Base-by-base conservation (phyloP, 2,329 filamentous ascomycete species). In the Ophiostoma novo-ulmi region DNA sequence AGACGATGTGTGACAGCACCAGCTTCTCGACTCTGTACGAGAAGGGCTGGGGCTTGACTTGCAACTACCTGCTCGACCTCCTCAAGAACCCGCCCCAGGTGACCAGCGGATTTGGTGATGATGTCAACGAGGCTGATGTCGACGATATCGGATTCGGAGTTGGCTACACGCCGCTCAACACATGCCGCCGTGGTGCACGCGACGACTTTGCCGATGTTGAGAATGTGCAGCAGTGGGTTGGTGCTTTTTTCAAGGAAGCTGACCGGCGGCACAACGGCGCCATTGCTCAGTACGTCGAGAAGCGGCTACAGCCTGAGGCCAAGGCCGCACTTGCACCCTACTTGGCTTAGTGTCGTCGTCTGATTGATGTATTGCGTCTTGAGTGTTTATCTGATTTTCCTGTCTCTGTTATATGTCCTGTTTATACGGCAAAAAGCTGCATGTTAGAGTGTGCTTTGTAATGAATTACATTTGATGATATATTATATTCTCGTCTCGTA, bases 101-200 rank as follows among this genome's bases (percentile, higher is more conserved):
- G 5, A 81, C 85, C 7, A 81, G 83, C 20, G 87, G 89, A 1
- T 82, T 85, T 48, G 89, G 90, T 71, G 89, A 92, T 74, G 93
- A 96, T 75, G 82, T 92, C 68, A 87, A 88, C 13, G 95, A 98
- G 78, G 89, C 93, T 3, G 94, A 98, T 76, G 91, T 97, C 36
- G 95, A 99, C 76, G 95, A 99, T 78, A 89, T 97, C 75, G 90
- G 92, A 38, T 99, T 99, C 77, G 95, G 95, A 36, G 89, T 97
- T 74, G 94, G 93, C 10, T 99, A 97, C 81, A 98, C 95, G 0
- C 90, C 92, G 41, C 86, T 99, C 73, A 97, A 94, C 81, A 97
- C 94, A 0, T 95, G 94, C 82, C 92, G 90, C 78, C 89, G 89
- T 72, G 83, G 87, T 4, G 81, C 87, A 1, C 85, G 85, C 69